Base-by-base conservation (phyloP, 2,329 filamentous ascomycete genomes). In the Triangularia verruculosa region DNA sequence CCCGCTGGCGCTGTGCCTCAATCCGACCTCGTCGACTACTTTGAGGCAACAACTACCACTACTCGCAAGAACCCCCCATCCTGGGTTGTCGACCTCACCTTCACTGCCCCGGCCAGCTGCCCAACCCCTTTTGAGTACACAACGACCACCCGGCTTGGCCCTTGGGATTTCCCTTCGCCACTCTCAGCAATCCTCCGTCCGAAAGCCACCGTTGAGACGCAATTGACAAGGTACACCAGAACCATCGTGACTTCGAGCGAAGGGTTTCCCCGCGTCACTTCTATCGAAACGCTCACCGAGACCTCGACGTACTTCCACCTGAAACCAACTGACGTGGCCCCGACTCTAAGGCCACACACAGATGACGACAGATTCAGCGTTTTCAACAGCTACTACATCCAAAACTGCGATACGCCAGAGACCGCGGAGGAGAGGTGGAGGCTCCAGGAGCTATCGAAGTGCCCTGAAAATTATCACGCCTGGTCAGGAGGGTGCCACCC, bases 31-130 rank as follows among this genome's bases (percentile, higher is more conserved):
- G 4, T 61, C 13, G 20, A 5, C 55, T 32, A 24, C 20, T 2
- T 22, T n/a, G 15, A 9, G 2, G 2, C 28, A 34, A 20, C 28
- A 8, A 24, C 60, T 20, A 32, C 53, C 12, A 55, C n/a, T 3
- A 55, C 53, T 20, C 15, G 12, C 13, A 2, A 24, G n/a, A 9
- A 56, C 1, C 25, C 34, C 52, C 64, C 57, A 20, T 1, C 39
- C 3, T 69, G 43, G 20, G 64, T 25, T 17, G 56, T 69, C n/a
- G 9, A 59, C n/a, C 13, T 65, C 1, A 64, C 61, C 24, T 65
- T 53, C 27, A 72, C 71, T 0, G 73, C 73, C 0, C 73, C 73
- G 0, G 13, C 67, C 0, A 69, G 68, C 3, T 74, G 72, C 64
- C 70, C 71, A 3, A 73, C 72, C 5, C 63, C 69, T 3, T 74